Evolutionary conservation across 495 filamentous ascomycete species (phyloP).

Genomic region (Neurospora cerealis): DNA sequence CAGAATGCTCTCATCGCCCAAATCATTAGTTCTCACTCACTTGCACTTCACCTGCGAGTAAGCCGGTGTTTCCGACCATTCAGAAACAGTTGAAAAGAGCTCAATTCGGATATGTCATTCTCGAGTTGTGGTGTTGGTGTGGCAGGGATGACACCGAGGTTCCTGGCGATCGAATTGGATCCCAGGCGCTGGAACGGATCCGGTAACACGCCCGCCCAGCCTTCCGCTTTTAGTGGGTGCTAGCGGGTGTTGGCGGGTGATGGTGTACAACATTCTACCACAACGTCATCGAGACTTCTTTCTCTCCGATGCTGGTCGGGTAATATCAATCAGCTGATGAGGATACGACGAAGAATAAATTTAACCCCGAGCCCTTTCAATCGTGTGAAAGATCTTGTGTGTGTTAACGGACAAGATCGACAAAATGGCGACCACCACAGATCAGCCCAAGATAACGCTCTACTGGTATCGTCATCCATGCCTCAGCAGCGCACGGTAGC

Average conservation of each 20-base stretch:
- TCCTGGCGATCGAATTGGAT: not conserved
- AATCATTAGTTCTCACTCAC: not conserved
- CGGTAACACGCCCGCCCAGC: not conserved
- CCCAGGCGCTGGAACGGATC: not conserved
- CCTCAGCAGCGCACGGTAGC: not conserved
- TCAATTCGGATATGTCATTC: not conserved
- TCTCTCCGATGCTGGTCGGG: not conserved
- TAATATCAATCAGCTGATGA: not conserved
- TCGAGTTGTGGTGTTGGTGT: not conserved
- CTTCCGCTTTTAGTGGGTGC: not conserved
- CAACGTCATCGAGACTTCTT: not conserved
- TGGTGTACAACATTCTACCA: not conserved
- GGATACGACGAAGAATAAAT: not conserved
- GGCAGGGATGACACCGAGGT: not conserved
- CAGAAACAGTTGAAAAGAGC: not conserved
- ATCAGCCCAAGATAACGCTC: conserved; percentile 3
- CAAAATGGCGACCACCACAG: not conserved
- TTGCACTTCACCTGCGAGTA: not conserved
- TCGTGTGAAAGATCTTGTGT: not conserved
- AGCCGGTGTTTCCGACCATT: not conserved
- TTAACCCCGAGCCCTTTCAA: not conserved
- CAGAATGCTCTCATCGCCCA: not conserved
- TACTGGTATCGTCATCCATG: not conserved
- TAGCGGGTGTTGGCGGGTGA: not conserved
- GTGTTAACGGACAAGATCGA: not conserved